A percentile compares a stretch with the other conserved stretches of the same genome.
Conservation (phyloP, 108 stramenopile genomes). For the Craspedostauros australis region DNA sequence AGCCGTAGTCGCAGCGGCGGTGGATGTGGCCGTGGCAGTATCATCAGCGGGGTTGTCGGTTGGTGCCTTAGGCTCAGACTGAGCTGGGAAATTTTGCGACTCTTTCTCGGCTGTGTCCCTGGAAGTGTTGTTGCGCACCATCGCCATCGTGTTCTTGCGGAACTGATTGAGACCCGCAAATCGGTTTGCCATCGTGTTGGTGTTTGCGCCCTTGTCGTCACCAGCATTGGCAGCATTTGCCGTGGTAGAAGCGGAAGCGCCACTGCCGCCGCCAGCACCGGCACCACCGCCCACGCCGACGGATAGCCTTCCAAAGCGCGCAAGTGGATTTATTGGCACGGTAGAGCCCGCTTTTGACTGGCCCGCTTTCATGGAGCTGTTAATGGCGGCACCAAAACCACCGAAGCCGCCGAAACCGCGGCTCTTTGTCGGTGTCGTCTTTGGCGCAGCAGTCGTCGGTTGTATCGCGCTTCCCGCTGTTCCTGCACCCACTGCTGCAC, state of each 20-base stretch:
- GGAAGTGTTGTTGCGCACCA: neutral
- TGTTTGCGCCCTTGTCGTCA: too few relatives aligned
- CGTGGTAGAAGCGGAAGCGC: conserved; percentile 1
- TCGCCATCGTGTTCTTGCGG: conserved; percentile 12
- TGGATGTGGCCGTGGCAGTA: too few relatives aligned
- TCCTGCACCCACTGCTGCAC: too few relatives aligned
- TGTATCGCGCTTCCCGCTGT: neutral
- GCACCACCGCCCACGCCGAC: conserved; percentile 4
- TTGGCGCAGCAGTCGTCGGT: neutral
- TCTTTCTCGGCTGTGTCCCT: neutral
- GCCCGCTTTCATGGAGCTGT: conserved; percentile 11
- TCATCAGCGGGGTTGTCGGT: too few relatives aligned
- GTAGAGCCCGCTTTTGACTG: neutral
- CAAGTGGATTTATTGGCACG: conserved; percentile 7
- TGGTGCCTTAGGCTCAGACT: neutral
- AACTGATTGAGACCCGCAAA: conserved; percentile 25
- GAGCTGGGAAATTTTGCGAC: neutral
- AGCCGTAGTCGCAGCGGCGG: too few relatives aligned
- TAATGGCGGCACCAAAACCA: conserved; percentile 21
- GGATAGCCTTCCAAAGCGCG: conserved; percentile 14
- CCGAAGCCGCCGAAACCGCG: neutral
- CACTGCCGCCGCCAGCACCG: neutral
- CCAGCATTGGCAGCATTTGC: neutral
- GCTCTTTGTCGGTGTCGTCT: neutral
- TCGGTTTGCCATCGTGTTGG: conserved; percentile 1